Evolutionary conservation across 2,329 filamentous ascomycete species (phyloP), one percentile per base, ranked within the genome.

Genomic region (Monosporascus sp.): DNA sequence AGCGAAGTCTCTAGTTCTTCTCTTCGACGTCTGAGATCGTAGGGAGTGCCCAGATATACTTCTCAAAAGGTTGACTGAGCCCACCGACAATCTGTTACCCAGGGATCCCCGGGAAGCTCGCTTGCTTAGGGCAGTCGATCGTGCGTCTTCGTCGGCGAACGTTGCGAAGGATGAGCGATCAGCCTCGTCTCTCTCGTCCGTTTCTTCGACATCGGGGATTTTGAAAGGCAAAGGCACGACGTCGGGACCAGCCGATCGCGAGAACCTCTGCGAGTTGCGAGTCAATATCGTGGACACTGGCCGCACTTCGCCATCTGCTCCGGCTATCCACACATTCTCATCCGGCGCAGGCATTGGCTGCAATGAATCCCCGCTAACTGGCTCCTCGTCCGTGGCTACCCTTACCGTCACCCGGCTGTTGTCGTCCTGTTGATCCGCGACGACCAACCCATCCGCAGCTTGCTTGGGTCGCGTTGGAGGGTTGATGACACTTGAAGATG

Each of bases 91-190:
- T 19, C 76, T 74, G 49, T 78, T 77, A 5, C 74, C 75, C 19
- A 77, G 57, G 3, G 67, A 65, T 11, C 55, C 52, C 27, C 61
- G 61, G 5, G 77, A 76, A 16, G 64, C 63, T 22, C 70, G 68
- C 50, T 66, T 70, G 59, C 57, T 63, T 27, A 56, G 56, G 53
- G 45, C 58, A 48, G 52, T 60, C 47, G 57, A 65, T 44, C 51
- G 55, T 11, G 69, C 77, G 27, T 85, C 78, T 35, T 78, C 73
- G 53, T 87, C 85, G 17, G 86, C 85, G 62, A 87, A 79, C 0
- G 88, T 88, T 3, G 86, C 89, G 20, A 89, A 76, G 2, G 88
- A 89, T 2, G 86, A 90, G 27, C 78, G 72, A 54, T 81, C 78
- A 20, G 79, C 77, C 17, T 77, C 75, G 6, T 79, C 73, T 7